Evolutionary conservation across 2,329 filamentous ascomycete genomes (phyloP).

Genomic region (Eutypella sp.): DNA sequence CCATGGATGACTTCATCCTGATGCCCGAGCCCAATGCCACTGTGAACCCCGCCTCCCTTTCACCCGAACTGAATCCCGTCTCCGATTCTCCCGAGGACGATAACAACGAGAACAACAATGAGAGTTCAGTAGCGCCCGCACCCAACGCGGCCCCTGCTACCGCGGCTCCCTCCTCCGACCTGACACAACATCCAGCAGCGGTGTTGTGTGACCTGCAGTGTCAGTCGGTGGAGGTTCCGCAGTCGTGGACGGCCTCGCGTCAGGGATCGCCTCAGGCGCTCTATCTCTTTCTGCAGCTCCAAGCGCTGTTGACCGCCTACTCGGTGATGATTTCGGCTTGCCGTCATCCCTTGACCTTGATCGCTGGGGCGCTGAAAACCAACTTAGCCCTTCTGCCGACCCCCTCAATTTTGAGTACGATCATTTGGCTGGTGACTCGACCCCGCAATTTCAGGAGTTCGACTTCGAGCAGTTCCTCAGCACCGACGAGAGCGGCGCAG

Average conservation of each 20-base stretch:
- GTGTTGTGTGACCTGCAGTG: conserved; percentile 99
- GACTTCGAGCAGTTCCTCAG: conserved; percentile 49
- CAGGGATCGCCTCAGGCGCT: conserved; percentile 36
- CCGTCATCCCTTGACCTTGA: conserved; percentile 66
- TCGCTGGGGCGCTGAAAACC: conserved; percentile 72
- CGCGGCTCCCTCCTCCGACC: conserved; percentile 61
- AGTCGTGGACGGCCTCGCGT: conserved; percentile 39
- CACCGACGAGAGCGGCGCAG: conserved; percentile 42
- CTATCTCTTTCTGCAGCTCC: conserved; percentile 48
- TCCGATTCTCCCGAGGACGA: no score
- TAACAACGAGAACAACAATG: conserved; percentile 20
- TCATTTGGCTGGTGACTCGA: conserved; percentile 60
- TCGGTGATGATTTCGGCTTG: conserved; percentile 64
- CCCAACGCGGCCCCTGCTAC: conserved; percentile 19
- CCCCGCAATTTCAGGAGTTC: conserved; percentile 39
- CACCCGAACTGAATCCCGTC: conserved; percentile 50
- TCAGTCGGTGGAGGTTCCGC: conserved; percentile 72
- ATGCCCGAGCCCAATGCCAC: conserved; percentile 40
- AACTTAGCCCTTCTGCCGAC: conserved; percentile 70
- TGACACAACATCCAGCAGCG: conserved; percentile 99
- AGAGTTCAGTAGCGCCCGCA: conserved; percentile 18
- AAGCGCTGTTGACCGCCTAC: conserved; percentile 60
- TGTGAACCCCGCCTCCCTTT: conserved; percentile 58
- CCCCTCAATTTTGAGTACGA: conserved; percentile 60
- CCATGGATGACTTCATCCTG: conserved; percentile 41